A percentile compares a stretch with the other conserved stretches of the same genome.
Conservation (phyloP, 805 yeast genomes). For the Saccharomycopsis sp. region DNA sequence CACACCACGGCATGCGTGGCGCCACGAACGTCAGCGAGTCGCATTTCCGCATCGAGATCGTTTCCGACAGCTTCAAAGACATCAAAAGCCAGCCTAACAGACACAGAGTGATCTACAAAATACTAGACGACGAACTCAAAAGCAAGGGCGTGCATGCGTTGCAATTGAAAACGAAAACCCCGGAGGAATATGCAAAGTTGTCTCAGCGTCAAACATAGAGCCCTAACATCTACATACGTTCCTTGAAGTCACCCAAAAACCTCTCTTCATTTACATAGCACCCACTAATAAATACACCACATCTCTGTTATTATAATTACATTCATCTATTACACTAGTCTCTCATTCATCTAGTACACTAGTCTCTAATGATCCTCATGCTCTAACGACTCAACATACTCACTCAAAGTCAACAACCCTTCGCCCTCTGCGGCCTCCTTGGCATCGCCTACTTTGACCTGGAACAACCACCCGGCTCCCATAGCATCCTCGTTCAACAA, state of each 20-base stretch:
- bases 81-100: slow-evolving; percentile 55
- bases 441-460: slow-evolving; percentile 50
- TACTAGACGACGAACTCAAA: slow-evolving; percentile 67
- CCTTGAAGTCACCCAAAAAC: too few relatives aligned
- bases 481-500: slow-evolving; percentile 82
- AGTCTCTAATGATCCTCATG: slow-evolving; percentile 37
- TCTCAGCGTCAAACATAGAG: too few relatives aligned
- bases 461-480: slow-evolving; percentile 92
- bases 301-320: too few relatives aligned
- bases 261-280: too few relatives aligned
- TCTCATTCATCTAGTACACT: too few relatives aligned
- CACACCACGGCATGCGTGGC: slow-evolving; percentile 75
- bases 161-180: slow-evolving; percentile 77
- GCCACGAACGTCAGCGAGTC: slow-evolving; percentile 70
- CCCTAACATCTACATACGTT: too few relatives aligned
- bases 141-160: slow-evolving; percentile 78
- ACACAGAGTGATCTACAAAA: slow-evolving; percentile 66
- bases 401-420: slow-evolving; percentile 49
- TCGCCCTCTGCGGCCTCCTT: slow-evolving; percentile 36
- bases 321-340: too few relatives aligned
- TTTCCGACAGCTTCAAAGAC: slow-evolving; percentile 62
- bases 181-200: slow-evolving; percentile 38
- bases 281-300: too few relatives aligned
- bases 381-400: slow-evolving; percentile 51
- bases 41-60: slow-evolving; percentile 71